Conservation (phyloP, 352 stramenopile genomes). For the Globisporangium yorkense region DNA sequence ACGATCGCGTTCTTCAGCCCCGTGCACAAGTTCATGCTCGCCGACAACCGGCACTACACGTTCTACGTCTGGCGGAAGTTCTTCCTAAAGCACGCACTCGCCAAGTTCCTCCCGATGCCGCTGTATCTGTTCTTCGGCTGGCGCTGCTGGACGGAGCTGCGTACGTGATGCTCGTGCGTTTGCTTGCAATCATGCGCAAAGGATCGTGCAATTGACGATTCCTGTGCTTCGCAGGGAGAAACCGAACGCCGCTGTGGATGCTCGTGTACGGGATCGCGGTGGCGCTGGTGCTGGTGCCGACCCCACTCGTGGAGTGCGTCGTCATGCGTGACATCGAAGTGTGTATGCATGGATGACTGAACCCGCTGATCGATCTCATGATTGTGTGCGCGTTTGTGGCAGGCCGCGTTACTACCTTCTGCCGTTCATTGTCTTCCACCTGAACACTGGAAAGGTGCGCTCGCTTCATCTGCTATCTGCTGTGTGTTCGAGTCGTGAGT, state of each 20-base stretch:
- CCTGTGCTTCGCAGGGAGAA: slow-evolving; percentile 25
- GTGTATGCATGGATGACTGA: neutral
- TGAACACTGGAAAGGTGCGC: slow-evolving; percentile 67
- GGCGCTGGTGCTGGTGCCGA: slow-evolving; percentile 78
- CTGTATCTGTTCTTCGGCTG: slow-evolving; percentile 66
- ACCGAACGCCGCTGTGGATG: slow-evolving; percentile 64
- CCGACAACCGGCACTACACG: slow-evolving; percentile 91
- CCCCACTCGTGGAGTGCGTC: slow-evolving; percentile 84
- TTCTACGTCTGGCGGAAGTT: slow-evolving; percentile 91
- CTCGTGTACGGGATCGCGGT: slow-evolving; percentile 69
- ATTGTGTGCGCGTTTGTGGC: neutral
- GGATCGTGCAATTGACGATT: neutral
- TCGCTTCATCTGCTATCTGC: neutral
- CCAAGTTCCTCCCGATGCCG: slow-evolving; percentile 54
- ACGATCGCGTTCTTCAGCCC: slow-evolving; percentile 64
- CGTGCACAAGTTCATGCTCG: slow-evolving; percentile 88
- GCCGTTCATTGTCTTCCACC: slow-evolving; percentile 71
- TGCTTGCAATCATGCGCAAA: neutral
- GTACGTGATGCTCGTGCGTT: slow-evolving; percentile 25
- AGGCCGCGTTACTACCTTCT: slow-evolving; percentile 82
- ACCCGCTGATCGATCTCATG: neutral
- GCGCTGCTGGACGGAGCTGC: slow-evolving; percentile 55
- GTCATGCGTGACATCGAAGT: neutral
- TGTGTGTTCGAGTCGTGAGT: neutral
- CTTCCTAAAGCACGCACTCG: slow-evolving; percentile 63